These are phyloP conservation scores for Trametes versicolor DNA, from an alignment of 1,284 basidiomycete species.

Conservation along the genomic window DNA sequence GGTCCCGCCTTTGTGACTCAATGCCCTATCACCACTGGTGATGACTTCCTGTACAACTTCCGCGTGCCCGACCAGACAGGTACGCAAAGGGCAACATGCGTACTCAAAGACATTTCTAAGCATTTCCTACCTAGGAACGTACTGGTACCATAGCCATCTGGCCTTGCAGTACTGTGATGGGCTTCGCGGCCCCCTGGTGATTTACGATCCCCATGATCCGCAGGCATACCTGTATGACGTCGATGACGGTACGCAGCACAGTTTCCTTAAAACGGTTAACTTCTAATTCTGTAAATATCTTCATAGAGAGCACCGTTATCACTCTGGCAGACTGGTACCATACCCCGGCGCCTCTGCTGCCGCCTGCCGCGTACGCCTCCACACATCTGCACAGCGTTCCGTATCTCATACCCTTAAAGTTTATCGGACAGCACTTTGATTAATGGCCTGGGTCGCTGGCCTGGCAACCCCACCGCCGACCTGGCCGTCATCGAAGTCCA, in stretches of 20 bases:
- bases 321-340: constrained; percentile 45
- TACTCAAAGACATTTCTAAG: not conserved
- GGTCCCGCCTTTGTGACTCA: constrained; percentile 47
- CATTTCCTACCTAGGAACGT: constrained; percentile 24
- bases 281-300: not conserved
- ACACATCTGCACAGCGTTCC: not conserved
- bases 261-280: not conserved
- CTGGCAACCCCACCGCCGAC: constrained; percentile 36
- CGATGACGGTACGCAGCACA: constrained; percentile 48
- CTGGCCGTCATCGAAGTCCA: constrained; percentile 47
- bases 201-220: constrained; percentile 56
- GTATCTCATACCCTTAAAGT: constrained; percentile 2
- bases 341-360: constrained; percentile 24
- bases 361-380: not conserved
- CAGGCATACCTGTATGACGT: constrained; percentile 51
- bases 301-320: constrained; percentile 40
- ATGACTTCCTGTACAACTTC: constrained; percentile 53
- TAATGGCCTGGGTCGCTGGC: constrained; percentile 56
- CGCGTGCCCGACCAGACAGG: constrained; percentile 45
- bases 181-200: constrained; percentile 48
- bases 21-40: constrained; percentile 58
- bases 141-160: constrained; percentile 40
- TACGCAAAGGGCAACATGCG: constrained; percentile 17
- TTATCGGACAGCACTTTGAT: constrained; percentile 53
- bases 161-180: constrained; percentile 49